phyloP scores from a whole-genome alignment of 192 early-diverging fungal genomes.

The Tieghemiomyces parasiticus region DNA sequence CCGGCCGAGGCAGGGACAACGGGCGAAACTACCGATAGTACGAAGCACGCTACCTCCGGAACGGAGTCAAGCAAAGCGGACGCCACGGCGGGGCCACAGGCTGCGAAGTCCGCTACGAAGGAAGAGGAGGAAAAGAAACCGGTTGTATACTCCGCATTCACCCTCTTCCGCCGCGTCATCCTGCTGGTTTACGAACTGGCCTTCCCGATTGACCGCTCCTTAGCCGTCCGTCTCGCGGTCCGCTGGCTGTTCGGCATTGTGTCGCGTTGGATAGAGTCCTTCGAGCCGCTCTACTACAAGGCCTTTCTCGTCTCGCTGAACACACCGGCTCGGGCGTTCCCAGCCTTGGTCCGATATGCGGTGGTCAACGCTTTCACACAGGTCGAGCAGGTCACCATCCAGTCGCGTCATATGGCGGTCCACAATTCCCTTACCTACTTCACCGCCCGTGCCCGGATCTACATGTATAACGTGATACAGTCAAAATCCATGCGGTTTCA shows the following conservation, averaged over 20 bases:
- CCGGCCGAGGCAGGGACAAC: too few species aligned
- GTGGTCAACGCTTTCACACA: slow-evolving; percentile 36
- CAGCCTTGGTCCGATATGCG: slow-evolving; percentile 1
- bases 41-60: too few species aligned
- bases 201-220: background rate
- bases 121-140: too few species aligned
- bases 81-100: too few species aligned
- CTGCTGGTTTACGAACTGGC: slow-evolving; percentile 18
- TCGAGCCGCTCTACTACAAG: background rate
- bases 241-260: background rate
- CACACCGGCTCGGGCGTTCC: background rate
- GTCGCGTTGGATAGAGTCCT: background rate
- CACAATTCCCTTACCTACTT: background rate
- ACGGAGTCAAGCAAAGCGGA: too few species aligned
- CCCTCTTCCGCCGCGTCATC: slow-evolving; percentile 36
- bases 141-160: too few species aligned
- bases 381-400: slow-evolving; percentile 22
- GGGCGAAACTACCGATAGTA: too few species aligned
- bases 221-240: background rate
- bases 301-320: background rate
- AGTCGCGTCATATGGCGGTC: background rate
- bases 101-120: too few species aligned
- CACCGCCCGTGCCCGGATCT: background rate
- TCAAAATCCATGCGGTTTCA: background rate
- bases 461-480: background rate